Percentiles rank a stretch among this genome's conserved stretches.
These are phyloP conservation scores for Medicago truncatula DNA, from an alignment of 306 rosid genomes.

Conservation along the genomic window MtrunA17r5.0-ANR NC_053042.1:36462501-36463000, in stretches of 20 bases:
- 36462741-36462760: not conserved
- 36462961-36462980: slow-evolving; percentile 30
- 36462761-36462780: slow-evolving; percentile 55
- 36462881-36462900: slow-evolving; percentile 48
- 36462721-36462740: slow-evolving; percentile 45
- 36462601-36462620: slow-evolving; percentile 52
- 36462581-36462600: slow-evolving; percentile 23
- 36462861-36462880: slow-evolving; percentile 56
- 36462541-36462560: slow-evolving; percentile 26
- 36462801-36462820: slow-evolving; percentile 54
- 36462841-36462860: slow-evolving; percentile 46
- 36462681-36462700: slow-evolving; percentile 42
- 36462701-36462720: slow-evolving; percentile 47
- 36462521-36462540: slow-evolving; percentile 36
- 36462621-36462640: slow-evolving; percentile 46
- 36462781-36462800: slow-evolving; percentile 56
- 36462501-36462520: slow-evolving; percentile 40
- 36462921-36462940: slow-evolving; percentile 51
- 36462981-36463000: not conserved
- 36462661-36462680: slow-evolving; percentile 54
- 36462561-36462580: slow-evolving; percentile 14
- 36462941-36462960: slow-evolving; percentile 49
- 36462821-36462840: slow-evolving; percentile 43
- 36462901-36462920: slow-evolving; percentile 61
- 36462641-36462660: slow-evolving; percentile 30